Conservation (phyloP, 1,139 yeast species). For the Wickerhamomyces sp. region DNA sequence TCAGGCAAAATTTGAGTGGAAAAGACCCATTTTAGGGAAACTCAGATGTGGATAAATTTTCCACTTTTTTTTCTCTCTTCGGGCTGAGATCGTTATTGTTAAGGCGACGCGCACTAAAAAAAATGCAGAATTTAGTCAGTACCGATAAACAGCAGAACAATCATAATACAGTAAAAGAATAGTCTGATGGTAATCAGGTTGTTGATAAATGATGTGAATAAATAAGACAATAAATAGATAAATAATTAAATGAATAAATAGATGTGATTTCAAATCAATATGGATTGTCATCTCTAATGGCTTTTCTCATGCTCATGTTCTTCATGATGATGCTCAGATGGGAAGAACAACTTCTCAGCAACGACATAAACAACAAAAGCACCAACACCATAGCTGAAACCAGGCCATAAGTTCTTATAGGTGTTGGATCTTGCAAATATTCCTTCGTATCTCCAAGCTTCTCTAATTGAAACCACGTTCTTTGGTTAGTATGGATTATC, state of each 20-base stretch:
- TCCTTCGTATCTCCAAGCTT: constrained; percentile 89
- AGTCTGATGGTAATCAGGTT: too few relatives aligned
- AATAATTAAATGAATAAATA: constrained; percentile 3
- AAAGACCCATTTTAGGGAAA: not conserved
- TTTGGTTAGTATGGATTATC: not conserved
- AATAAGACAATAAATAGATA: constrained; percentile 1
- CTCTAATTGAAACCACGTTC: constrained; percentile 42
- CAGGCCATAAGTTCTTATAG: constrained; percentile 75
- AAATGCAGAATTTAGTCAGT: too few relatives aligned
- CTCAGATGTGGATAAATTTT: not conserved
- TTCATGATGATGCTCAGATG: constrained; percentile 3
- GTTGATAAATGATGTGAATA: too few relatives aligned
- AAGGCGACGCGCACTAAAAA: too few relatives aligned
- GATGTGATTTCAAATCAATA: too few relatives aligned
- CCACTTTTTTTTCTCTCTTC: not conserved
- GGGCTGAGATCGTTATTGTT: too few relatives aligned
- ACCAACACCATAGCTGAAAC: constrained; percentile 74
- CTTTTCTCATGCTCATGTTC: constrained; percentile 11
- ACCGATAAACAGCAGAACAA: too few relatives aligned
- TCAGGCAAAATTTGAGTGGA: not conserved
- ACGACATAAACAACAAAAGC: constrained; percentile 66
- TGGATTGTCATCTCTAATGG: not conserved
- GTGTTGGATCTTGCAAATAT: constrained; percentile 70
- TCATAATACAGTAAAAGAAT: too few relatives aligned
- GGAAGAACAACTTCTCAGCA: constrained; percentile 22